These are phyloP conservation scores for Lachancea waltii DNA, from an alignment of 805 yeast genomes.

Conservation along the genomic window DNA sequence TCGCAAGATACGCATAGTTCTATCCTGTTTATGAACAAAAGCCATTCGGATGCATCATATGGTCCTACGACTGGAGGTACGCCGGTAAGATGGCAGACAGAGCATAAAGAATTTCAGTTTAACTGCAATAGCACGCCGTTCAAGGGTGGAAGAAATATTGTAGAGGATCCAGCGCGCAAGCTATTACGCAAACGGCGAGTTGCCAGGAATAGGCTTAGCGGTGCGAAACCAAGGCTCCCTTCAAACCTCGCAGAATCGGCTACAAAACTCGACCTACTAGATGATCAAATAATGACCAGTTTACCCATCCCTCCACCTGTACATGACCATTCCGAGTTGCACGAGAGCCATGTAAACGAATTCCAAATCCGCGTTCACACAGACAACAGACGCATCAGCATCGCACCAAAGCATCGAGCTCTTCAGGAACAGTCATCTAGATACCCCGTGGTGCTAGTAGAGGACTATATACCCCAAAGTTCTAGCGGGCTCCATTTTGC, in stretches of 20 bases:
- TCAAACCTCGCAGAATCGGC: constrained; percentile 21
- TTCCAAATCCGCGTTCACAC: constrained; percentile 10
- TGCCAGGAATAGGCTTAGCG: constrained; percentile 14
- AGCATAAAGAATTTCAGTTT: constrained; percentile 24
- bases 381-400: constrained; percentile 10
- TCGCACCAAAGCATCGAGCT: constrained; percentile 6
- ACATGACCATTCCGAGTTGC: constrained; percentile 1
- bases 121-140: constrained; percentile 31
- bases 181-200: constrained; percentile 7
- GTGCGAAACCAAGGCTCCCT: constrained; percentile 27
- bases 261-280: constrained; percentile 29
- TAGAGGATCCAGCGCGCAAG: constrained; percentile 6
- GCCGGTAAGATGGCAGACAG: constrained; percentile 26
- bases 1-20: constrained; percentile 4
- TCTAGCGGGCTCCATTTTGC: constrained; percentile 6
- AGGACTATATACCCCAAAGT: constrained; percentile 24
- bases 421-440: constrained; percentile 9
- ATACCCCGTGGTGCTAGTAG: constrained; percentile 26
- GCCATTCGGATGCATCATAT: constrained; percentile 4
- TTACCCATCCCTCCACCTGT: constrained; percentile 29
- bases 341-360: constrained; percentile 8
- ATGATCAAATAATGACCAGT: constrained; percentile 26
- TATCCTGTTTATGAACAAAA: constrained; percentile 1
- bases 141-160: constrained; percentile 16
- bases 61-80: constrained; percentile 8